These are phyloP conservation scores for Panicum virgatum DNA, from an alignment of 202 grass and related monocot genomes.

Conservation along the genomic window DNA sequence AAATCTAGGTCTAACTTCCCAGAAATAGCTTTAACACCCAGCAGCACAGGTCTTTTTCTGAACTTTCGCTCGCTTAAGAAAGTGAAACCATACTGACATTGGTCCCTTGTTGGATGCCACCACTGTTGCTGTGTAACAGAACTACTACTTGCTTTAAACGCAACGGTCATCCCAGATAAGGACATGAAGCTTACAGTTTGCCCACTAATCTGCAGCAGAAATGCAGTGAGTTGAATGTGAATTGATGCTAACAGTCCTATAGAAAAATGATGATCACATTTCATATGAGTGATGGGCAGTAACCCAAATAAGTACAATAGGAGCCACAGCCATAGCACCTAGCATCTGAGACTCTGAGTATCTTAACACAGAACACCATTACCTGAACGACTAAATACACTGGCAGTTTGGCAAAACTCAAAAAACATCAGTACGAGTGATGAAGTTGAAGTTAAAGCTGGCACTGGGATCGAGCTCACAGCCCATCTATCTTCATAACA, in stretches of 20 bases:
- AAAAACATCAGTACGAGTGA: neutral
- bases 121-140: neutral
- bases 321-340: neutral
- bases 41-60: constrained; percentile 17
- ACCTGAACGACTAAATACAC: neutral
- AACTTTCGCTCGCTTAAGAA: constrained; percentile 40
- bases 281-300: neutral
- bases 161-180: constrained; percentile 44
- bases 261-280: neutral
- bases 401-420: neutral
- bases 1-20: constrained; percentile 65
- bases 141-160: constrained; percentile 44
- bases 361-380: neutral
- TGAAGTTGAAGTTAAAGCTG: neutral
- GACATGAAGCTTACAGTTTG: neutral
- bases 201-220: constrained; percentile 26
- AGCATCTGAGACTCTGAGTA: neutral
- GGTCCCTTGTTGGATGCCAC: constrained; percentile 27
- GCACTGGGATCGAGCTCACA: neutral
- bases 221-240: neutral
- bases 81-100: constrained; percentile 32
- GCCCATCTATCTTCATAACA: neutral
- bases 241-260: neutral
- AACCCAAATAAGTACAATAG: neutral
- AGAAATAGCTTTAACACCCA: constrained; percentile 41